Evolutionary conservation across 1,139 yeast species (phyloP).

Genomic region (Geotrichum siamense): DNA sequence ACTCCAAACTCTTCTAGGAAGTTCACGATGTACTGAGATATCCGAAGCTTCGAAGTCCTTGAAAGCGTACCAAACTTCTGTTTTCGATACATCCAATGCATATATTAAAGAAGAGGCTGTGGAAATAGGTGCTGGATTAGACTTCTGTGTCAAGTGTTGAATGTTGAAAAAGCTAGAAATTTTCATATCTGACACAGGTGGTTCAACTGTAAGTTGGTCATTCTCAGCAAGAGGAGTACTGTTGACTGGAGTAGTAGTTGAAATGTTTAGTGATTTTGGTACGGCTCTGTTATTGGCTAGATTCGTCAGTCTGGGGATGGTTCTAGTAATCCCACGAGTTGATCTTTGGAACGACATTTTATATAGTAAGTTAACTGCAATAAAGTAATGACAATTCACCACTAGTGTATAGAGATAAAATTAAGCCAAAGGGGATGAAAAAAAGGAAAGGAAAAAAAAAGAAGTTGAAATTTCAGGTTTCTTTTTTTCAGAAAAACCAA

Average conservation of each 20-base stretch:
- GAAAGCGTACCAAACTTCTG: conserved; percentile 7
- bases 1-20: conserved; percentile 16
- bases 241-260: not conserved
- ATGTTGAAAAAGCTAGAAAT: conserved; percentile 16
- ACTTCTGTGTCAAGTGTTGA: conserved; percentile 15
- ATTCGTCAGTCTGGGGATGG: not conserved
- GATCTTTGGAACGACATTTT: conserved; percentile 1
- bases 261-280: conserved; percentile 3
- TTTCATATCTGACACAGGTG: not conserved
- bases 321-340: conserved; percentile 1
- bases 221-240: not conserved
- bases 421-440: too few species aligned
- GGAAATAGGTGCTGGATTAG: not conserved
- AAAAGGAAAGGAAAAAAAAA: too few species aligned
- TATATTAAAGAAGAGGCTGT: not conserved
- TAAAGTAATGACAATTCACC: too few species aligned
- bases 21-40: not conserved
- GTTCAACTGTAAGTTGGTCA: not conserved
- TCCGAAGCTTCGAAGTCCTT: not conserved
- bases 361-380: too few species aligned
- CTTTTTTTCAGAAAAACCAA: too few species aligned
- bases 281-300: conserved; percentile 13
- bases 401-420: too few species aligned
- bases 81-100: conserved; percentile 1
- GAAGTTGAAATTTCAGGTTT: too few species aligned